These are phyloP conservation scores for Ceratopteris richardii DNA, from an alignment of 75 land plant species.

Conservation along the genomic window DNA sequence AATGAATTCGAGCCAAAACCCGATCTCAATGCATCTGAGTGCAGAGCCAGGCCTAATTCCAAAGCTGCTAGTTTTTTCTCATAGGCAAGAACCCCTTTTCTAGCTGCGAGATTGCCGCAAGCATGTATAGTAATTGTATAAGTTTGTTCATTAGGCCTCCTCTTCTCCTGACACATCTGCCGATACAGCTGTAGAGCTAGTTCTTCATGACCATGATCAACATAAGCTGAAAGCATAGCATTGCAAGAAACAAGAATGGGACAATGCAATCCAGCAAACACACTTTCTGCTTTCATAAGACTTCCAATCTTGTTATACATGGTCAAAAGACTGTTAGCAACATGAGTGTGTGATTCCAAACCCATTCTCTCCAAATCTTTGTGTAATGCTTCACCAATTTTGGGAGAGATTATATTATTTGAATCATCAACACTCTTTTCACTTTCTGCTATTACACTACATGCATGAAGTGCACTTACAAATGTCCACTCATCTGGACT, in stretches of 20 bases:
- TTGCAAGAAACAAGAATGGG: conserved; percentile 53
- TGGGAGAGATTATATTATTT: no score
- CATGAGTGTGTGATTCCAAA: conserved; percentile 23
- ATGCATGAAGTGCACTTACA: neutral
- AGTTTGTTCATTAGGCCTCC: conserved; percentile 1
- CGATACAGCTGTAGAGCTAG: conserved; percentile 31
- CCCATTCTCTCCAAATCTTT: conserved; percentile 13
- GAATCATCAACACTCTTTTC: neutral
- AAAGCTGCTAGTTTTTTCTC: neutral
- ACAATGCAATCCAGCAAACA: conserved; percentile 45
- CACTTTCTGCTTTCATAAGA: conserved; percentile 25
- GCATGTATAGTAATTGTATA: neutral
- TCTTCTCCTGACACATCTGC: conserved; percentile 26
- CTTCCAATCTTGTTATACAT: conserved; percentile 53
- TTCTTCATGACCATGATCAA: conserved; percentile 36
- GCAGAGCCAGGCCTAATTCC: conserved; percentile 19
- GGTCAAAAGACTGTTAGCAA: conserved; percentile 48
- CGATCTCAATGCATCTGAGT: conserved; percentile 21
- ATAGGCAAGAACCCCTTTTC: neutral
- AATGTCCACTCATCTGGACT: conserved; percentile 7
- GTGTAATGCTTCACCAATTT: no score
- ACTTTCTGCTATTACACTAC: neutral
- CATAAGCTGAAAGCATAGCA: conserved; percentile 50
- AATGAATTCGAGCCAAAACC: conserved; percentile 25
- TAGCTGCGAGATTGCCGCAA: neutral